Base-by-base conservation (phyloP, 768 basidiomycete species). In the Tulasnella sp. region DNA sequence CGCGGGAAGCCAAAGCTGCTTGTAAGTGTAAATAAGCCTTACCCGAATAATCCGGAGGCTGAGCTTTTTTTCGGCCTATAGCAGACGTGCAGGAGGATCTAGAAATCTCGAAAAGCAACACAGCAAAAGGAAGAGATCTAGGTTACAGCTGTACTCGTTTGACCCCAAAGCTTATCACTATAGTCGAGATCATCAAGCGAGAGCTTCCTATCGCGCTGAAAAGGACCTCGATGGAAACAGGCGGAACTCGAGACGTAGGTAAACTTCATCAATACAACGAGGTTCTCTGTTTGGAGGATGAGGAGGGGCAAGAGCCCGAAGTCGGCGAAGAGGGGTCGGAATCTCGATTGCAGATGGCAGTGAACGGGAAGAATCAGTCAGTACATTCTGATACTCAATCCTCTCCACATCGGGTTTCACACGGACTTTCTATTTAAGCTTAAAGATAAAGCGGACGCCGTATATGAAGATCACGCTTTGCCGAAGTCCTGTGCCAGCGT, bases 181-280 rank as follows among this genome's bases (percentile, higher is more conserved):
- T 71, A 10, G 68, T 68, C 2, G 71, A 72, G 61, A 67, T 70
- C 17, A 66, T 71, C 60, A 72, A 72, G 58, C 63, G 71, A 4
- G 66, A 67, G 44, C 70, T 58, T 44, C 58, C 61, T 7, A 67
- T 50, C 13, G 51, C 53, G 24, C 19, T 48, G 24, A 43, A 24
- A 21, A 48, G n/a, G 4, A 27, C 19, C n/a, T 19, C n/a, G 10
- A 19, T 10, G 11, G 60, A 8, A 24, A 11, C 34, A n/a, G 58
- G 2, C 48, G 19, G 21, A 11, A 15, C 42, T 3, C 43, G 29
- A 21, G 44, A 45, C 1, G 42, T 19, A 9, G 26, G 47, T 51
- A 52, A 11, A 32, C 47, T 64, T 30, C 48, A 64, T 51, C 63
- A 64, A 43, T 64, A 64, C 50, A 64, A 64, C 55, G 51, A 61